A percentile compares a stretch with the other conserved stretches of the same genome.
Evolutionary conservation across 371 early-diverging fungal genomes (phyloP).

Genomic region (Rhizopus delemar): DNA sequence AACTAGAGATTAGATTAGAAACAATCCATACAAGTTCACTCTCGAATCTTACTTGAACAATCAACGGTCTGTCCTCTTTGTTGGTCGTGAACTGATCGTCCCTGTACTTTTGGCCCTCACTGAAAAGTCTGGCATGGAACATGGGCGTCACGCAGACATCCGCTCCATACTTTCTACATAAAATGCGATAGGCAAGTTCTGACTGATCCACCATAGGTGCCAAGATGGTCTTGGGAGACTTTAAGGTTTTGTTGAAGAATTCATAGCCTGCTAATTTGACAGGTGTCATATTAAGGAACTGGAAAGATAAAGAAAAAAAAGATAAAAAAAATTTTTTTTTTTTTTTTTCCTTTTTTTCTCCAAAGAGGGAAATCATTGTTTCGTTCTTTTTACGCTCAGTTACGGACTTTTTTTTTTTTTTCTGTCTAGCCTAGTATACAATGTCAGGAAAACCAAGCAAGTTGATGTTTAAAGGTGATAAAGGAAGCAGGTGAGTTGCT

Average conservation of each 20-base stretch:
- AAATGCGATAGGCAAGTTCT: slow-evolving; percentile 91
- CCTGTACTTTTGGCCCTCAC: slow-evolving; percentile 66
- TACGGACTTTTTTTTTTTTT: slow-evolving; percentile 2
- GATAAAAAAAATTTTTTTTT: neutral
- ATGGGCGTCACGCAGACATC: slow-evolving; percentile 98
- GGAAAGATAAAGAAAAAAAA: neutral
- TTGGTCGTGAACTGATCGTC: slow-evolving; percentile 79
- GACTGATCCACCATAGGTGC: slow-evolving; percentile 97
- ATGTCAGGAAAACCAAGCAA: slow-evolving; percentile 41
- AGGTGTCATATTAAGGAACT: slow-evolving; percentile 16
- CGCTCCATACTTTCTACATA: slow-evolving; percentile 89
- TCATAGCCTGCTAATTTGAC: slow-evolving; percentile 78
- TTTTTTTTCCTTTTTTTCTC: too few species aligned
- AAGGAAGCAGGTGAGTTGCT: slow-evolving; percentile 41
- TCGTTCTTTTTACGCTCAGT: slow-evolving; percentile 5
- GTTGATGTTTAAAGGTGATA: slow-evolving; percentile 64
- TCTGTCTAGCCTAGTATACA: neutral
- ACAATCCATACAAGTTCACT: neutral
- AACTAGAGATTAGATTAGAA: slow-evolving; percentile 61
- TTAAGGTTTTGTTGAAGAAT: slow-evolving; percentile 70
- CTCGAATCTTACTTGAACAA: slow-evolving; percentile 76
- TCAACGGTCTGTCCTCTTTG: slow-evolving; percentile 81
- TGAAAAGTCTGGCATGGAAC: slow-evolving; percentile 92
- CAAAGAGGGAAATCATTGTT: neutral
- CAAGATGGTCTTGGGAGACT: slow-evolving; percentile 75